Evolutionary conservation across 306 rosid species (phyloP).

Genomic region (Cyclanthera cordifolia): DNA sequence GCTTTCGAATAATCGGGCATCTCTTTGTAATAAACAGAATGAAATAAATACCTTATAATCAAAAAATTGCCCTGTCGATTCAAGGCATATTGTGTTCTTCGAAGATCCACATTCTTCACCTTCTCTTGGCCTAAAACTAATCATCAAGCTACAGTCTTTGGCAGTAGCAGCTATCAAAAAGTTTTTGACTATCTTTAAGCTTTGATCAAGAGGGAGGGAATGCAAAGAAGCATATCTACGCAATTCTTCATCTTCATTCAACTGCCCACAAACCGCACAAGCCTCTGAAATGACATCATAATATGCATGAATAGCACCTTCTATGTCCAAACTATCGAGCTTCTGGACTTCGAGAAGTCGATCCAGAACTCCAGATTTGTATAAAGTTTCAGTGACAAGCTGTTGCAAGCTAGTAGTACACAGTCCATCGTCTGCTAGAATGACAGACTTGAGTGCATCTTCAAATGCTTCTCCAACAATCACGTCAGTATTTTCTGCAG

Average conservation of each 20-base stretch:
- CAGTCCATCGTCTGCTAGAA: constrained; percentile 43
- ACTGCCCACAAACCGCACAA: constrained; percentile 52
- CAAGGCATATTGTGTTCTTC: constrained; percentile 32
- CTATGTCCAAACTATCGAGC: constrained; percentile 75
- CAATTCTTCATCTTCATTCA: constrained; percentile 33
- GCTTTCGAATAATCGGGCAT: not conserved
- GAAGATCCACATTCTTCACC: constrained; percentile 33
- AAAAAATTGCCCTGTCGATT: constrained; percentile 55
- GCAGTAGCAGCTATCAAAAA: constrained; percentile 74
- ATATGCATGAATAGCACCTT: constrained; percentile 87
- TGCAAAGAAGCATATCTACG: constrained; percentile 49
- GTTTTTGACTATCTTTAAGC: constrained; percentile 63
- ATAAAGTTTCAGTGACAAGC: constrained; percentile 58
- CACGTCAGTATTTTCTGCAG: constrained; percentile 44
- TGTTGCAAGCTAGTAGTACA: constrained; percentile 46
- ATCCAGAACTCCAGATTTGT: constrained; percentile 52
- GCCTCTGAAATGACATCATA: constrained; percentile 56
- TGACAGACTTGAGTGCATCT: constrained; percentile 56
- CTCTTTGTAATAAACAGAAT: not conserved
- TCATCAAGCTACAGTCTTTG: constrained; percentile 87
- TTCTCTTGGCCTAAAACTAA: constrained; percentile 58
- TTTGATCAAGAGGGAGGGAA: constrained; percentile 62
- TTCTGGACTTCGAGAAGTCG: constrained; percentile 70
- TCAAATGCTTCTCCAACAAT: constrained; percentile 55
- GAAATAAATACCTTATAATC: constrained; percentile 56